Conservation (phyloP, 2,329 filamentous ascomycete genomes). For the Colletotrichum siamense region DNA sequence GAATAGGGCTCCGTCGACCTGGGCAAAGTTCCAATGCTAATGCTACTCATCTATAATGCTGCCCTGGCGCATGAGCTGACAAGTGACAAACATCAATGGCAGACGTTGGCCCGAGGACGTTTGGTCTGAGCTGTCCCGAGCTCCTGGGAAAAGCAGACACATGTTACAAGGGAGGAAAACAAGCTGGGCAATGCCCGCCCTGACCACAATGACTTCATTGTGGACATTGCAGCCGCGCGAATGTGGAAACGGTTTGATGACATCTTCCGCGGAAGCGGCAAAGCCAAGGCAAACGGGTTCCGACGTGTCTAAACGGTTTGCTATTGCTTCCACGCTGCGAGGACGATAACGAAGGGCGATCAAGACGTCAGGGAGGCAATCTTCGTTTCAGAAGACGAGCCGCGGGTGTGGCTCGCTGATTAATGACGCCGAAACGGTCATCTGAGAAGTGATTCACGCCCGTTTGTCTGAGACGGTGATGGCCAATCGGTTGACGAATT, state of each 20-base stretch:
- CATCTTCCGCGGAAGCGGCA: not conserved
- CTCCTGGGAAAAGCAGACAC: not conserved
- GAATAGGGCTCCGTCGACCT: not conserved
- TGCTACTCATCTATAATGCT: not conserved
- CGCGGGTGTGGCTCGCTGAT: not conserved
- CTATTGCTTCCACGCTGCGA: not conserved
- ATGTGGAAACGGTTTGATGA: slow-evolving; percentile 1
- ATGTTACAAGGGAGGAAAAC: not conserved
- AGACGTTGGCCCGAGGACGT: not conserved
- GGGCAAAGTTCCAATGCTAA: not conserved
- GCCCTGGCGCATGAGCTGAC: not conserved
- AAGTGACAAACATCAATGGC: not conserved
- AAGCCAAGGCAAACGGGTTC: not conserved
- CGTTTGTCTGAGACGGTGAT: not conserved
- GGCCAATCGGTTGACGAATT: not conserved
- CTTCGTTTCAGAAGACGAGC: not conserved
- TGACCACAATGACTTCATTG: slow-evolving; percentile 20
- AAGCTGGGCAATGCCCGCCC: not conserved
- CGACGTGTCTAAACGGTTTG: not conserved
- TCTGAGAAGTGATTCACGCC: not conserved
- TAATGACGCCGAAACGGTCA: not conserved
- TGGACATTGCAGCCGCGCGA: slow-evolving; percentile 10
- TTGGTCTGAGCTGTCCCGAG: not conserved
- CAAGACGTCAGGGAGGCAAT: slow-evolving; percentile 9
- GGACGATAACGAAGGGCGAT: not conserved